Percentiles rank a stretch among this genome's conserved stretches.
phyloP scores from a whole-genome alignment of 2,329 filamentous ascomycete species.

The Sordariomycetes sp. region DNA sequence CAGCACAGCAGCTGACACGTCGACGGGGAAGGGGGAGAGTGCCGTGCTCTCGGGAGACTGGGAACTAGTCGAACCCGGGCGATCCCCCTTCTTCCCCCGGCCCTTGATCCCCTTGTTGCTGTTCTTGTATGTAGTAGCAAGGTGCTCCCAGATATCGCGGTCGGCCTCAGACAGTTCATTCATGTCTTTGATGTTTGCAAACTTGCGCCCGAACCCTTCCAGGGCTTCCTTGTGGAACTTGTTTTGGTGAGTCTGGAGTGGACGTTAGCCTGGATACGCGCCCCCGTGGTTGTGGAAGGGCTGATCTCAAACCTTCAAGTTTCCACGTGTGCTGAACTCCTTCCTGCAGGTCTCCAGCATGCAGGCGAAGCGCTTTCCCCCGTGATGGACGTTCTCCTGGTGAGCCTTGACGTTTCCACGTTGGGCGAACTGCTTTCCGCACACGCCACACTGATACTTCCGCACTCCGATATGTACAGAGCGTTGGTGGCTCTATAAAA shows the following conservation, averaged over 20 bases:
- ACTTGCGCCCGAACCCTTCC: constrained; percentile 57
- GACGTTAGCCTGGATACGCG: not conserved
- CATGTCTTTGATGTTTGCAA: constrained; percentile 51
- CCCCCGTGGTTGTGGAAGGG: not conserved
- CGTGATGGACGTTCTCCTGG: constrained; percentile 61
- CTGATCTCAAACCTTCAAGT: constrained; percentile 60
- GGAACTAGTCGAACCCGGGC: constrained; percentile 43
- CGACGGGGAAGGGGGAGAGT: constrained; percentile 4
- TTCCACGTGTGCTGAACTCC: constrained; percentile 80
- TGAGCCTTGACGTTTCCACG: constrained; percentile 79
- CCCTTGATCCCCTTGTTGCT: constrained; percentile 98
- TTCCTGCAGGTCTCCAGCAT: constrained; percentile 76
- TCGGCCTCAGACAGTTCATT: constrained; percentile 57
- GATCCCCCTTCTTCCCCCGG: constrained; percentile 59
- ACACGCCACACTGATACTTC: constrained; percentile 70
- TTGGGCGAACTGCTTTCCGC: constrained; percentile 75
- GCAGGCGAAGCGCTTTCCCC: constrained; percentile 71
- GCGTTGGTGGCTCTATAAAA: constrained; percentile 66
- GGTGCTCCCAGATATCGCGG: constrained; percentile 73
- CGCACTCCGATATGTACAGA: constrained; percentile 76
- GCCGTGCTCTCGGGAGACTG: constrained; percentile 8
- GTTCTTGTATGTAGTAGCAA: constrained; percentile 85
- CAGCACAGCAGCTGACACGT: not conserved
- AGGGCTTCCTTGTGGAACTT: constrained; percentile 79
- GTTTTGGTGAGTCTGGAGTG: constrained; percentile 71